phyloP scores from a whole-genome alignment of 371 early-diverging fungal genomes.

The Mucor irregularis region DNA sequence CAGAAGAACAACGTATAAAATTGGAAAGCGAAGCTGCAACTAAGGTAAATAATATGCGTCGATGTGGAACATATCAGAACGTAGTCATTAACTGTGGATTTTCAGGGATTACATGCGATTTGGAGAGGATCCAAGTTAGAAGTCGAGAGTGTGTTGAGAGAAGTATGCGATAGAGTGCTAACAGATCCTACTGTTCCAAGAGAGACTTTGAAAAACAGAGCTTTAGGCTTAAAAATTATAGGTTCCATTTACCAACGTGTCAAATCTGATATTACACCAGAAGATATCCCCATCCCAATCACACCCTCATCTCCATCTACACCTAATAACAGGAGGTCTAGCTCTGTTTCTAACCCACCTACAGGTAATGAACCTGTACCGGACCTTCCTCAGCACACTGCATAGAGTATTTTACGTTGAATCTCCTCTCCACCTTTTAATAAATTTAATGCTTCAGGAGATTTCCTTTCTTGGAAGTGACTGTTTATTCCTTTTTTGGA shows the following conservation, averaged over 20 bases:
- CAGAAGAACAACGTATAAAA: conserved; percentile 59
- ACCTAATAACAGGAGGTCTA: background rate
- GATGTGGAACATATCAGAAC: background rate
- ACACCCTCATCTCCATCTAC: background rate
- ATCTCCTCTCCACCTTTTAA: too few species aligned
- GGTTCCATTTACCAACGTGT: conserved; percentile 71
- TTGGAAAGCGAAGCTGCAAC: conserved; percentile 78
- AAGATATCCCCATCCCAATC: conserved; percentile 37
- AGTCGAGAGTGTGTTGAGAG: conserved; percentile 88
- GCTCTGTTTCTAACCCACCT: too few species aligned
- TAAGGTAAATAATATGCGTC: conserved; percentile 39
- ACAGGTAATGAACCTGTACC: too few species aligned
- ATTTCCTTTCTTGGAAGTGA: too few species aligned
- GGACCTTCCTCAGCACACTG: too few species aligned
- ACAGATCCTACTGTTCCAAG: conserved; percentile 62
- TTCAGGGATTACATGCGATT: conserved; percentile 84
- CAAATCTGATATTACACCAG: conserved; percentile 49
- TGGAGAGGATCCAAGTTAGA: conserved; percentile 95
- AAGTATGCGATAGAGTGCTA: conserved; percentile 87
- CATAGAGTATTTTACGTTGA: too few species aligned
- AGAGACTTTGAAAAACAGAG: conserved; percentile 58
- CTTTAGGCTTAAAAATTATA: conserved; percentile 70
- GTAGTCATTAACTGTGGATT: background rate
- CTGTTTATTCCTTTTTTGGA: background rate
- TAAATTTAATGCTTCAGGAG: too few species aligned